Conservation (phyloP, 202 grass and related monocot genomes). For the Carex sylvatica region DNA sequence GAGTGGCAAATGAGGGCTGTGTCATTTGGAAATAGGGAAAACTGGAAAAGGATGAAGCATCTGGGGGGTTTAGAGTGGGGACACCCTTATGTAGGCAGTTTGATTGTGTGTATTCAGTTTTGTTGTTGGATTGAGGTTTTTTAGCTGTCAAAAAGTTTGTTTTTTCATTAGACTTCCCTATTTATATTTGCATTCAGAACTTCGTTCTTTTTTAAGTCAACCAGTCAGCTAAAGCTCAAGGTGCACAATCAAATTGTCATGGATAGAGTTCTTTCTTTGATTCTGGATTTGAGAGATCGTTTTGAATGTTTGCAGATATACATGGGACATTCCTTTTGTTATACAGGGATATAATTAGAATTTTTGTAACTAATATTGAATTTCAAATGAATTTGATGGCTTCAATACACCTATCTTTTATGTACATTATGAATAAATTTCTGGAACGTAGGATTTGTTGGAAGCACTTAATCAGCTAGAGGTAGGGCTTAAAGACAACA, state of each 20-base stretch:
- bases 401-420: neutral
- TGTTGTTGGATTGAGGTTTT: neutral
- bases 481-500: slow-evolving; percentile 71
- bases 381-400: neutral
- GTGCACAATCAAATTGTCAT: neutral
- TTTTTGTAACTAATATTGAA: neutral
- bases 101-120: neutral
- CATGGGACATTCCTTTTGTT: neutral
- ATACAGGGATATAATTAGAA: neutral
- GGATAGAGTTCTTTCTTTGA: neutral
- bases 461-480: slow-evolving; percentile 90
- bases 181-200: neutral
- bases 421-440: neutral
- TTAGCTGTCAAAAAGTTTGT: neutral
- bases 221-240: neutral
- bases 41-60: neutral
- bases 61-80: neutral
- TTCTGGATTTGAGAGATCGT: neutral
- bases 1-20: neutral
- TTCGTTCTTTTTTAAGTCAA: neutral
- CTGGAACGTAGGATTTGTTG: slow-evolving; percentile 67
- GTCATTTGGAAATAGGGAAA: slow-evolving; percentile 1
- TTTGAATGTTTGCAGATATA: neutral
- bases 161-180: neutral
- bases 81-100: too few species aligned